These are phyloP conservation scores for Choiromyces venosus DNA, from an alignment of 495 filamentous ascomycete genomes.

Conservation along the genomic window DNA sequence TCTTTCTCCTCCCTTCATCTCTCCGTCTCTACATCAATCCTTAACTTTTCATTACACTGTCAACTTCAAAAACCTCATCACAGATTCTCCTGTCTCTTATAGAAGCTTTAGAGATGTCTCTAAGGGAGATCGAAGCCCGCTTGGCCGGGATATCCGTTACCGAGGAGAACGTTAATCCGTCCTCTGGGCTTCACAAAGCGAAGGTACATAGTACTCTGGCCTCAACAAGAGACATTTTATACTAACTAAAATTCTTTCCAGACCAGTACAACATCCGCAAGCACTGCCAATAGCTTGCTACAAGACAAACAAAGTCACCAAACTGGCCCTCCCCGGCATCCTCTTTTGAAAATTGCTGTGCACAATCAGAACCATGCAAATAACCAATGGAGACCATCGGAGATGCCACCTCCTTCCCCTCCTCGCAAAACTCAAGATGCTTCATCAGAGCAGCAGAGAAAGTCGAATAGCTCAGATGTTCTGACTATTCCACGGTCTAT, in stretches of 20 bases:
- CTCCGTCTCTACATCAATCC: conserved; percentile 53
- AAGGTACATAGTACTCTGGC: conserved; percentile 53
- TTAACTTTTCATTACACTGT: conserved; percentile 62
- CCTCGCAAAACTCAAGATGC: conserved; percentile 41
- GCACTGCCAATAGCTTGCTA: conserved; percentile 50
- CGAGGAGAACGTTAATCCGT: conserved; percentile 62
- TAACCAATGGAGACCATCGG: conserved; percentile 46
- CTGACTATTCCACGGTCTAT: conserved; percentile 55
- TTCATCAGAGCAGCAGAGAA: conserved; percentile 15
- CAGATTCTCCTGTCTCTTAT: not conserved
- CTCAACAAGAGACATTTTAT: conserved; percentile 32
- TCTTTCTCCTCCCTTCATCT: conserved; percentile 49
- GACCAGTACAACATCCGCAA: conserved; percentile 50
- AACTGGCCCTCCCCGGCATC: conserved; percentile 33
- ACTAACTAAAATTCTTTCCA: conserved; percentile 45
- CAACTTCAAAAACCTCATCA: conserved; percentile 45
- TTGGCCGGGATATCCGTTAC: conserved; percentile 77
- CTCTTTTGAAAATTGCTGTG: conserved; percentile 71
- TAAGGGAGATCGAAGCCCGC: conserved; percentile 64
- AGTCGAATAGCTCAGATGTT: conserved; percentile 20
- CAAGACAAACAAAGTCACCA: conserved; percentile 49
- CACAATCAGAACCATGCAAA: conserved; percentile 63
- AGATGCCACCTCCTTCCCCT: conserved; percentile 44
- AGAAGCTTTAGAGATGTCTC: conserved; percentile 47
- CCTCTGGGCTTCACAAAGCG: conserved; percentile 55